These are phyloP conservation scores for Acanthamoeba royreba DNA, from an alignment of 208 protist genomes.

Conservation along the genomic window DNA sequence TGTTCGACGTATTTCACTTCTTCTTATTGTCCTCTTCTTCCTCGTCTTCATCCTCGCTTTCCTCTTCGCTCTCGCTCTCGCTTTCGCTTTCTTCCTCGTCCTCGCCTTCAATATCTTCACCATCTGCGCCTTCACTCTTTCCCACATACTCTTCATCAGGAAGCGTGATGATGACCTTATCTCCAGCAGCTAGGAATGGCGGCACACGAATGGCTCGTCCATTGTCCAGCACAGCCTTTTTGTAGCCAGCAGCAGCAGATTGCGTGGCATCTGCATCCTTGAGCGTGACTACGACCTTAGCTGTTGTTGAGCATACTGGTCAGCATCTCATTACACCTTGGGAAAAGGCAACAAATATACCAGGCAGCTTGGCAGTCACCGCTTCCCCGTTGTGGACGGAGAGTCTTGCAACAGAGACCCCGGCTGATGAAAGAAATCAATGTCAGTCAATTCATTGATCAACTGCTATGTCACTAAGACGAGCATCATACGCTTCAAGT, in stretches of 20 bases:
- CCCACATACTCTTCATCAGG: neutral
- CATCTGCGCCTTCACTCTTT: neutral
- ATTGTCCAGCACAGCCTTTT: constrained; percentile 14
- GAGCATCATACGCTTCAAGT: neutral
- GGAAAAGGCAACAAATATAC: neutral
- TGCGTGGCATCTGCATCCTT: neutral
- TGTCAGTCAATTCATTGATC: no score
- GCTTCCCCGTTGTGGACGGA: neutral
- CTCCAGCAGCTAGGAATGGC: neutral
- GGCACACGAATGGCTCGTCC: neutral
- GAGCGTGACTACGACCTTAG: neutral
- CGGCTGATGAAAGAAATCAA: neutral
- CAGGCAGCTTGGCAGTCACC: neutral
- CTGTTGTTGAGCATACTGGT: neutral
- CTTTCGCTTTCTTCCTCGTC: neutral
- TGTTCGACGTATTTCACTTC: neutral
- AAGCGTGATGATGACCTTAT: neutral
- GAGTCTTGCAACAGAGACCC: neutral
- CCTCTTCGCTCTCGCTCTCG: neutral
- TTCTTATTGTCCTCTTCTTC: neutral
- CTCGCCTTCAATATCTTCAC: neutral
- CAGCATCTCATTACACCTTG: neutral
- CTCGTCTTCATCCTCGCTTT: neutral
- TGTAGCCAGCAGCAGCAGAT: neutral
- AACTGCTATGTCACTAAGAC: no score